Conservation (phyloP, 768 basidiomycete species). For the Leccinum disarticulatum region DNA sequence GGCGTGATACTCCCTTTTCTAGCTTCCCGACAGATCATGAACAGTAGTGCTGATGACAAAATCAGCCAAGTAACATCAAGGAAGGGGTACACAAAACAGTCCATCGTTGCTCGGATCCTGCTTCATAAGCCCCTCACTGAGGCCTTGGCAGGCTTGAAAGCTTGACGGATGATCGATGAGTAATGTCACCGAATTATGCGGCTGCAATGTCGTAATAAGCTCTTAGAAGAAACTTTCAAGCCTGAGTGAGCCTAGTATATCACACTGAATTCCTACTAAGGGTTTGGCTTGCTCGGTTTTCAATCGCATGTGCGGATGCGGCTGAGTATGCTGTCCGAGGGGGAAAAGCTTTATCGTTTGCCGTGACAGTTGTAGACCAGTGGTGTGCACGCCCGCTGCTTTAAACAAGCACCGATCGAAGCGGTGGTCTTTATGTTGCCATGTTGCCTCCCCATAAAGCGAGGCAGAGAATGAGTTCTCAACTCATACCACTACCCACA, state of each 20-base stretch:
- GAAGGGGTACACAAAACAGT: neutral
- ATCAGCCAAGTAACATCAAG: neutral
- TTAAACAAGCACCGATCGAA: neutral
- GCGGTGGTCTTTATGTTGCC: neutral
- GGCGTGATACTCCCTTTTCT: neutral
- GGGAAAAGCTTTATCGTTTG: neutral
- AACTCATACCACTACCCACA: neutral
- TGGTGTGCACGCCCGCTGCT: neutral
- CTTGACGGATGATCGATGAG: too few relatives aligned
- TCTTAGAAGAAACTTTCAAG: neutral
- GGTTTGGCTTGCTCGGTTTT: neutral
- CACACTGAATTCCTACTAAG: too few relatives aligned
- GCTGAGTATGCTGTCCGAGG: neutral
- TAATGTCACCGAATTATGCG: neutral
- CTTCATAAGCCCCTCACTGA: too few relatives aligned
- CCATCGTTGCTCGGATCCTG: too few relatives aligned
- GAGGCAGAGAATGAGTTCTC: neutral
- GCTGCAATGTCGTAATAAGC: neutral
- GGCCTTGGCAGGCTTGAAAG: too few relatives aligned
- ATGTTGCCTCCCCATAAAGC: slow-evolving; percentile 9
- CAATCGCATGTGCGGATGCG: neutral
- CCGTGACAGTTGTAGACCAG: neutral
- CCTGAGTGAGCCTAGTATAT: neutral
- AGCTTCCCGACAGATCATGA: neutral
- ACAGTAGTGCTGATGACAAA: too few relatives aligned